phyloP scores from a whole-genome alignment of 495 filamentous ascomycete genomes.

The Penicillium crystallinum region DNA sequence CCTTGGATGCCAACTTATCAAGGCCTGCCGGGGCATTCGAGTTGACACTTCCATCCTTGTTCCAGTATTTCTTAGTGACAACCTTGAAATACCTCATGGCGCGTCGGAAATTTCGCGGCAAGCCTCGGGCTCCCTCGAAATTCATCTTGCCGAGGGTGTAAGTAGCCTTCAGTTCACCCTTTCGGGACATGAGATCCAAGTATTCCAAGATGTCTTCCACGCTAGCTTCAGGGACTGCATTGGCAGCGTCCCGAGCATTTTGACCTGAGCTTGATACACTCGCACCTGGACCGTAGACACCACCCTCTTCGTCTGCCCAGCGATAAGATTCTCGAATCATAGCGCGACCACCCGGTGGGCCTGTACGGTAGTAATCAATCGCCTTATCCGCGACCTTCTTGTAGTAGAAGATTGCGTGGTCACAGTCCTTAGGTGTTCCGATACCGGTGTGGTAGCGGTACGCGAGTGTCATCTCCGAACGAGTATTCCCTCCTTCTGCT shows the following conservation, averaged over 20 bases:
- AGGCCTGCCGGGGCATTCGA: conserved; percentile 49
- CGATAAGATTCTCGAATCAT: conserved; percentile 71
- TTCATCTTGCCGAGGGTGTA: conserved; percentile 83
- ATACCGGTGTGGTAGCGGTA: conserved; percentile 85
- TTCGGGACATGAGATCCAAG: conserved; percentile 86
- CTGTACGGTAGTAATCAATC: conserved; percentile 75
- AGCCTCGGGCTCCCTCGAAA: conserved; percentile 77
- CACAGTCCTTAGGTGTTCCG: conserved; percentile 77
- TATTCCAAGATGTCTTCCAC: conserved; percentile 95
- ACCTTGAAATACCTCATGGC: conserved; percentile 80
- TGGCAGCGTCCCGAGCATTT: conserved; percentile 68
- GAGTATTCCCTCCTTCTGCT: conserved; percentile 74
- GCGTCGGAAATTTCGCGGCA: conserved; percentile 65
- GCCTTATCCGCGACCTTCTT: conserved; percentile 92
- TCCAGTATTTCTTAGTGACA: conserved; percentile 85
- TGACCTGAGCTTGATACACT: conserved; percentile 85
- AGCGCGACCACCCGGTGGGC: conserved; percentile 83
- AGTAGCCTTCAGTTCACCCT: conserved; percentile 87
- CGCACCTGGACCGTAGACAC: conserved; percentile 91
- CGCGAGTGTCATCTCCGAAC: conserved; percentile 90
- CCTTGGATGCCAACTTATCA: conserved; percentile 82
- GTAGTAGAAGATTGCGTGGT: conserved; percentile 80
- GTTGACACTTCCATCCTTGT: conserved; percentile 60
- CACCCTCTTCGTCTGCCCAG: conserved; percentile 79
- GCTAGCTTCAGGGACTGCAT: conserved; percentile 70